Evolutionary conservation across 1,284 basidiomycete genomes (phyloP).

Genomic region (Heliocybe sulcata): DNA sequence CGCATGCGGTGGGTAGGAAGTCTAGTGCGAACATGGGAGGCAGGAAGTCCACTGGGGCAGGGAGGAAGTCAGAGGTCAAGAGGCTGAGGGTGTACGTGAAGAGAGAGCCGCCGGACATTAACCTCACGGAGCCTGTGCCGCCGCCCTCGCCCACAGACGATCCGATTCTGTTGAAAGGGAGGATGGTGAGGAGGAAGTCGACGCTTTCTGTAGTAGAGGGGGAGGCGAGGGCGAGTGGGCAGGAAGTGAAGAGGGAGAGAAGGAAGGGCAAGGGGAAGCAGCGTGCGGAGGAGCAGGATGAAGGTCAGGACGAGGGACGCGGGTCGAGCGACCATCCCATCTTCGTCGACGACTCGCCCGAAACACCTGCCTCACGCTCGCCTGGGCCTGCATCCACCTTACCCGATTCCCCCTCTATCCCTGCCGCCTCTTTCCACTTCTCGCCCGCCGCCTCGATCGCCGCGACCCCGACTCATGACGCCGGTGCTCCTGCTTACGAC

Average conservation of each 20-base stretch:
- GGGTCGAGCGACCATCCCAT: constrained; percentile 12
- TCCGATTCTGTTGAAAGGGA: constrained; percentile 53
- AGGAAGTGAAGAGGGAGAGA: constrained; percentile 5
- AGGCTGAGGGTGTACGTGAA: constrained; percentile 35
- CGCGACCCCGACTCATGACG: background rate
- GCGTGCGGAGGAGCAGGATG: background rate
- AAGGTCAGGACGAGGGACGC: constrained; percentile 7
- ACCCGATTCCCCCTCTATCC: background rate
- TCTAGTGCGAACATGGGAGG: too few species aligned
- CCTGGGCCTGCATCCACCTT: background rate
- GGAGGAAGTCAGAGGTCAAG: constrained; percentile 21
- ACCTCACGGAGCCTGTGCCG: constrained; percentile 47
- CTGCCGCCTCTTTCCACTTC: background rate
- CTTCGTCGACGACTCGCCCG: constrained; percentile 8
- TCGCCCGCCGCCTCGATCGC: background rate
- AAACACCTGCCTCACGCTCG: too few species aligned
- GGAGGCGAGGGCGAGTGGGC: constrained; percentile 1
- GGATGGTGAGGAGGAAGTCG: constrained; percentile 9
- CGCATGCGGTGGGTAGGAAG: constrained; percentile 14
- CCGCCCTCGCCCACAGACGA: constrained; percentile 70
- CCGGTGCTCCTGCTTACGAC: background rate
- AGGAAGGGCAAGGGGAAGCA: constrained; percentile 6
- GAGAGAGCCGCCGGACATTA: constrained; percentile 56
- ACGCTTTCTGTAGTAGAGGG: background rate
- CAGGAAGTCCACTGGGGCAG: constrained; percentile 17